Conservation (phyloP, 331 rosid species). For the Rhamnella rubrinervis region DNA sequence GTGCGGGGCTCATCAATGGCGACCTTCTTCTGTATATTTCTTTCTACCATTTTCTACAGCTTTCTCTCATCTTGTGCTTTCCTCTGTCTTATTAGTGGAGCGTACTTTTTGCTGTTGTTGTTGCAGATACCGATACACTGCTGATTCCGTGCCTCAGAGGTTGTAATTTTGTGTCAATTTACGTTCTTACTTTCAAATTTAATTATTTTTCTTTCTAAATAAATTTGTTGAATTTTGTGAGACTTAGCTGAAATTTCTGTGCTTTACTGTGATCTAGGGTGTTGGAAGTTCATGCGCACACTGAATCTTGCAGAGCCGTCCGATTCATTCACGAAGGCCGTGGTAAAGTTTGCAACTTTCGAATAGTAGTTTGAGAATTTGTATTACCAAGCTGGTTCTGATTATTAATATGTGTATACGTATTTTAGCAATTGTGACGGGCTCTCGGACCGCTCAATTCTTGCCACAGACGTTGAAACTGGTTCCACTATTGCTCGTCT, state of each 20-base stretch:
- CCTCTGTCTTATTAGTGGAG: neutral
- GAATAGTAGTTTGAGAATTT: neutral
- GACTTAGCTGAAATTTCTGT: neutral
- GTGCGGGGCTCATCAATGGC: slow-evolving; percentile 62
- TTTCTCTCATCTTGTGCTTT: neutral
- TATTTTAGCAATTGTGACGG: slow-evolving; percentile 63
- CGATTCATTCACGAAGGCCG: slow-evolving; percentile 76
- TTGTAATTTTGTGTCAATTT: neutral
- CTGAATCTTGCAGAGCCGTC: slow-evolving; percentile 80
- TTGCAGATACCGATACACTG: slow-evolving; percentile 56
- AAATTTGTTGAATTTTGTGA: too few relatives aligned
- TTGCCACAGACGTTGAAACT: slow-evolving; percentile 83
- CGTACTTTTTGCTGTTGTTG: neutral
- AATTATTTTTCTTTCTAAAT: neutral
- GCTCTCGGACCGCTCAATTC: slow-evolving; percentile 79
- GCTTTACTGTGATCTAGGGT: slow-evolving; percentile 31
- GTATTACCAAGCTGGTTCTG: neutral
- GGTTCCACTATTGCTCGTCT: slow-evolving; percentile 74
- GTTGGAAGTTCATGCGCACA: slow-evolving; percentile 75
- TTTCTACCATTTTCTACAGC: neutral
- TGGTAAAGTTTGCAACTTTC: slow-evolving; percentile 34
- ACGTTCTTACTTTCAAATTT: neutral
- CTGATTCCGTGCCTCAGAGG: slow-evolving; percentile 60
- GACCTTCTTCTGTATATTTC: slow-evolving; percentile 58
- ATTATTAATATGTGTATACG: slow-evolving; percentile 12